Percentiles rank a stretch among this genome's conserved stretches.
phyloP scores from a whole-genome alignment of 176 grass and related monocot genomes.

The Stipa capillata region DNA sequence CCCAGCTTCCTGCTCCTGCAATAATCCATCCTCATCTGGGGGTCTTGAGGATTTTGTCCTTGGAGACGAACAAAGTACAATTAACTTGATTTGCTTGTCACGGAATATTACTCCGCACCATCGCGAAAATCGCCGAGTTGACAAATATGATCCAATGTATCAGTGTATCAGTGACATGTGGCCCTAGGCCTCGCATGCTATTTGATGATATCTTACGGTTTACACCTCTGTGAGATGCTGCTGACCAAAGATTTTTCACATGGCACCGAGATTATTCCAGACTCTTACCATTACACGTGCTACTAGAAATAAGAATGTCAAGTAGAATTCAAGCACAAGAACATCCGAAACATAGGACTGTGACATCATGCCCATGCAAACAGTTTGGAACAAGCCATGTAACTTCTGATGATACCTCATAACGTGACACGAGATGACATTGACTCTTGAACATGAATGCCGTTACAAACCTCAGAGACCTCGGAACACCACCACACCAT shows the following conservation, averaged over 20 bases:
- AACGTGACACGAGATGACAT: neutral
- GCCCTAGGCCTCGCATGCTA: too few relatives aligned
- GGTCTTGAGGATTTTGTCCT: too few relatives aligned
- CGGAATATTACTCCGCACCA: too few relatives aligned
- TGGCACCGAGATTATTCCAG: neutral
- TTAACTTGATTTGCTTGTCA: neutral
- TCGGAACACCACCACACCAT: slow-evolving; percentile 13
- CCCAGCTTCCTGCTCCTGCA: neutral
- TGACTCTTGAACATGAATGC: neutral
- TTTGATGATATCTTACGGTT: too few relatives aligned
- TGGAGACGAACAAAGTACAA: neutral
- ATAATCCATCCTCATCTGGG: neutral
- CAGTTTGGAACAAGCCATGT: neutral
- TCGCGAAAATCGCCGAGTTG: too few relatives aligned
- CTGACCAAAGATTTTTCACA: too few relatives aligned
- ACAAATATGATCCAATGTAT: too few relatives aligned
- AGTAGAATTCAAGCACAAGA: neutral
- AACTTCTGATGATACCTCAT: neutral
- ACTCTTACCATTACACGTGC: neutral
- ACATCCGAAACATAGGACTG: neutral
- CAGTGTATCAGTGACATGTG: too few relatives aligned
- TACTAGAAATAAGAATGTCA: neutral
- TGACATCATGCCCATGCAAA: neutral
- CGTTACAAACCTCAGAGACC: slow-evolving; percentile 5
- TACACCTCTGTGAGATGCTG: too few relatives aligned